These are phyloP conservation scores for Citrullus mucosospermus DNA, from an alignment of 306 rosid species.

Conservation along the genomic window DNA sequence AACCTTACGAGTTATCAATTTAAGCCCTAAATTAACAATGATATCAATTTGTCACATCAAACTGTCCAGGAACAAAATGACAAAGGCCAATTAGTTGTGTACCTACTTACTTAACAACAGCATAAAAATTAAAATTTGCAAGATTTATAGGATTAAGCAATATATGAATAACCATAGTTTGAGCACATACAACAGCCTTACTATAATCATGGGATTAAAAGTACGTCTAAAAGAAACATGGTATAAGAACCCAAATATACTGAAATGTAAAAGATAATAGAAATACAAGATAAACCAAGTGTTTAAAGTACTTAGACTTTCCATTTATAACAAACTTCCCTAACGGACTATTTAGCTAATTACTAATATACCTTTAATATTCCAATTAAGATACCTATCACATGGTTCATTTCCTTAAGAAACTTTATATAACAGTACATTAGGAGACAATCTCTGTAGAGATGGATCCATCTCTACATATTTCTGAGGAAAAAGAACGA, in stretches of 20 bases:
- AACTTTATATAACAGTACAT: slow-evolving; percentile 74
- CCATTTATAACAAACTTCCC: too few relatives aligned
- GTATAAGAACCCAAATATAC: slow-evolving; percentile 7
- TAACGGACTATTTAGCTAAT: too few relatives aligned
- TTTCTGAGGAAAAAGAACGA: slow-evolving; percentile 38
- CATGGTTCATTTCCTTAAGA: slow-evolving; percentile 42
- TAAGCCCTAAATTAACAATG: too few relatives aligned
- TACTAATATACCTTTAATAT: too few relatives aligned
- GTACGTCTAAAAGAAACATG: slow-evolving; percentile 87
- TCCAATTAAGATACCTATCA: too few relatives aligned
- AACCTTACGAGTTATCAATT: too few relatives aligned
- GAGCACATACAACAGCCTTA: slow-evolving; percentile 62
- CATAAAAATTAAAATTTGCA: not conserved
- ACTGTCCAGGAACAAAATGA: slow-evolving; percentile 96
- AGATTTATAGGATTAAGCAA: not conserved
- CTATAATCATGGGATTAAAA: slow-evolving; percentile 63
- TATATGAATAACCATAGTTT: slow-evolving; percentile 15
- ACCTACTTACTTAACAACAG: slow-evolving; percentile 18
- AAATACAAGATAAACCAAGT: too few relatives aligned
- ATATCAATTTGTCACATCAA: slow-evolving; percentile 31
- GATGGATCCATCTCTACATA: slow-evolving; percentile 75
- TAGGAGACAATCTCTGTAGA: slow-evolving; percentile 67
- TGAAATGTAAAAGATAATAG: too few relatives aligned
- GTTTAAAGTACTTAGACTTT: too few relatives aligned
- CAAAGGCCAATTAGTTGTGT: slow-evolving; percentile 62